Conservation (phyloP, 1,284 basidiomycete species). For the Paramarasmius palmivorus region DNA sequence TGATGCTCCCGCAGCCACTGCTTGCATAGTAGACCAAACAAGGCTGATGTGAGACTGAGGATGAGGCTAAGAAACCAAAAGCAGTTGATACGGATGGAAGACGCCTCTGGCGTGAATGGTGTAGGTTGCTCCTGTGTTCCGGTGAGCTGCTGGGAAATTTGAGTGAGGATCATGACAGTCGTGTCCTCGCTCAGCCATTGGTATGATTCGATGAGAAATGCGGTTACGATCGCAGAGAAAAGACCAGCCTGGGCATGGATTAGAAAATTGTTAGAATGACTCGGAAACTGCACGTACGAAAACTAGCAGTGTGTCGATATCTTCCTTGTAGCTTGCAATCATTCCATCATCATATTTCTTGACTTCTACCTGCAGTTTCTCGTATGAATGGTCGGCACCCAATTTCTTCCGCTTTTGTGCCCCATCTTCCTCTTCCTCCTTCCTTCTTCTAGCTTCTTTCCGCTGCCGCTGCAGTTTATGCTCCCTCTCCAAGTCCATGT, state of each 20-base stretch:
- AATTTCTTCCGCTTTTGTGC: too few relatives aligned
- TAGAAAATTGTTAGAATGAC: too few relatives aligned
- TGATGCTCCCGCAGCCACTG: slow-evolving; percentile 14
- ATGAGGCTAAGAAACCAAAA: slow-evolving; percentile 11
- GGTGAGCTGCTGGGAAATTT: slow-evolving; percentile 1
- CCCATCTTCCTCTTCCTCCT: too few relatives aligned
- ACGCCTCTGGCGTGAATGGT: neutral
- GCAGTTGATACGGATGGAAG: slow-evolving; percentile 1
- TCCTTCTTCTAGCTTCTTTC: too few relatives aligned
- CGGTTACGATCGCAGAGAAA: slow-evolving; percentile 8
- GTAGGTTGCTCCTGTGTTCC: neutral
- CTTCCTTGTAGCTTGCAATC: too few relatives aligned
- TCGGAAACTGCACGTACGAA: too few relatives aligned
- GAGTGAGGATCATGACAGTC: neutral
- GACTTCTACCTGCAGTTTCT: too few relatives aligned
- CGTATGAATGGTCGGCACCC: too few relatives aligned
- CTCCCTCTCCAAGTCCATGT: too few relatives aligned
- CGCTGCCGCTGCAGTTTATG: too few relatives aligned
- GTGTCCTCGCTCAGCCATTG: slow-evolving; percentile 5
- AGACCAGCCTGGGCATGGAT: neutral
- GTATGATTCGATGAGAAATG: slow-evolving; percentile 10
- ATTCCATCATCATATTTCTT: too few relatives aligned
- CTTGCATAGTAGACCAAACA: slow-evolving; percentile 12
- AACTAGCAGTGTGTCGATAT: too few relatives aligned
- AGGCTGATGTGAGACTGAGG: neutral